phyloP scores from a whole-genome alignment of 768 basidiomycete genomes.

The Xerocomus brunneocitrinus region DNA sequence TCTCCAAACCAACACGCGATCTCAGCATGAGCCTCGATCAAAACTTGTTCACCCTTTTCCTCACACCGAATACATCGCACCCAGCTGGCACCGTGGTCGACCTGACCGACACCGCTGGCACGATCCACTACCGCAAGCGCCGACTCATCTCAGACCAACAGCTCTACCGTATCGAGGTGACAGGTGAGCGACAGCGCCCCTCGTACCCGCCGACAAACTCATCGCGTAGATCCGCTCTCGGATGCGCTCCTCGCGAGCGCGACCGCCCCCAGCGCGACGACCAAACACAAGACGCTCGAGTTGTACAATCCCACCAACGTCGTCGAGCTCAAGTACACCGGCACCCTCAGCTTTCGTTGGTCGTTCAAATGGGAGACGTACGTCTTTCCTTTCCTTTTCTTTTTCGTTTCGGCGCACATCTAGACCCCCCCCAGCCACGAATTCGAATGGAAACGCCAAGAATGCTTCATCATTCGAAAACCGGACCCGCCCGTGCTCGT shows the following conservation, averaged over 20 bases:
- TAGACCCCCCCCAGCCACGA: constrained; percentile 49
- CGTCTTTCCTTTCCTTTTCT: constrained; percentile 26
- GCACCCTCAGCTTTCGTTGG: constrained; percentile 74
- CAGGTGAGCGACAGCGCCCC: constrained; percentile 42
- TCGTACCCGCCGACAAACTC: constrained; percentile 11
- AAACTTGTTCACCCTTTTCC: constrained; percentile 76
- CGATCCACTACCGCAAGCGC: constrained; percentile 68
- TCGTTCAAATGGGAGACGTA: constrained; percentile 80
- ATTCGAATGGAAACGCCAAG: constrained; percentile 83
- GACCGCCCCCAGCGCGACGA: constrained; percentile 56
- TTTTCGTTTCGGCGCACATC: neutral
- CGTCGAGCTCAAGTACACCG: constrained; percentile 71
- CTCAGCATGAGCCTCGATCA: constrained; percentile 72
- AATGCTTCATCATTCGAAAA: constrained; percentile 78
- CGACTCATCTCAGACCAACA: constrained; percentile 41
- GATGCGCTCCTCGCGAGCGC: constrained; percentile 68
- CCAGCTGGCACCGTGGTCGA: constrained; percentile 52
- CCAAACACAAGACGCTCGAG: constrained; percentile 71
- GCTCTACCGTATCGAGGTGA: constrained; percentile 61
- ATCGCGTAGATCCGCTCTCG: constrained; percentile 63
- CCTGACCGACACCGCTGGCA: constrained; percentile 61
- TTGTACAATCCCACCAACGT: constrained; percentile 67
- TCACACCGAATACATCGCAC: constrained; percentile 56
- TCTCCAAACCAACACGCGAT: neutral
- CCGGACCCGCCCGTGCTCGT: constrained; percentile 86